Percentiles rank a stretch among this genome's conserved stretches.
These are phyloP conservation scores for Blumeria graminis DNA, from an alignment of 2,329 filamentous ascomycete species.

Conservation along the genomic window DNA sequence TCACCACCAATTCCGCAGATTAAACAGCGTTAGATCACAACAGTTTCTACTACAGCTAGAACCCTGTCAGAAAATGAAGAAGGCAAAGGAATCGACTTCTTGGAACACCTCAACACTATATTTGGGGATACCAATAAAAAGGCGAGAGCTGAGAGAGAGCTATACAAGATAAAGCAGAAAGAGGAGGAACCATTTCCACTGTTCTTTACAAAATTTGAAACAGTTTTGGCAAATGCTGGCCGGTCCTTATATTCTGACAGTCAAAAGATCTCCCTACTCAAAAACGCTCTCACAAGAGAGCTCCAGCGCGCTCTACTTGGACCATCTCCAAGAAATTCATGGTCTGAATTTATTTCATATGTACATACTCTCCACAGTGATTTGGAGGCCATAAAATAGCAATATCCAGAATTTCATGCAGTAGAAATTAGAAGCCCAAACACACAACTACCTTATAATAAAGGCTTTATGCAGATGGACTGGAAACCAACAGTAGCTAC, in stretches of 20 bases:
- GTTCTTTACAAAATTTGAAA: background rate
- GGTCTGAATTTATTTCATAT: background rate
- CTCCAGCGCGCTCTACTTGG: background rate
- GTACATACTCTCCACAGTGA: background rate
- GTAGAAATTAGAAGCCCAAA: no score
- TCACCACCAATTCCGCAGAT: no score
- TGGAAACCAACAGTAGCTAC: background rate
- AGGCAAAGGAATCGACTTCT: background rate
- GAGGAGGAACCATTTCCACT: background rate
- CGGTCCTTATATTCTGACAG: background rate
- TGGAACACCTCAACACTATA: background rate
- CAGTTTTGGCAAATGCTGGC: background rate
- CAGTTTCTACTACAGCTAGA: background rate
- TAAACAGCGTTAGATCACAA: no score
- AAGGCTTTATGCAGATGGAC: background rate
- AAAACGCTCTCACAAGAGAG: background rate
- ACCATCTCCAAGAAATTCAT: background rate
- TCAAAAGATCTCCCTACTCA: background rate
- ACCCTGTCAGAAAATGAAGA: background rate
- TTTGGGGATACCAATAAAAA: background rate
- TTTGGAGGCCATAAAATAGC: background rate
- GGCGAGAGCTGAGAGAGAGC: background rate
- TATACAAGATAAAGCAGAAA: background rate
- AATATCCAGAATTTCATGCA: background rate
- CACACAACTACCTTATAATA: no score